These are phyloP conservation scores for Sherardia arvensis DNA, from an alignment of 257 asterid species.

Conservation along the genomic window DNA sequence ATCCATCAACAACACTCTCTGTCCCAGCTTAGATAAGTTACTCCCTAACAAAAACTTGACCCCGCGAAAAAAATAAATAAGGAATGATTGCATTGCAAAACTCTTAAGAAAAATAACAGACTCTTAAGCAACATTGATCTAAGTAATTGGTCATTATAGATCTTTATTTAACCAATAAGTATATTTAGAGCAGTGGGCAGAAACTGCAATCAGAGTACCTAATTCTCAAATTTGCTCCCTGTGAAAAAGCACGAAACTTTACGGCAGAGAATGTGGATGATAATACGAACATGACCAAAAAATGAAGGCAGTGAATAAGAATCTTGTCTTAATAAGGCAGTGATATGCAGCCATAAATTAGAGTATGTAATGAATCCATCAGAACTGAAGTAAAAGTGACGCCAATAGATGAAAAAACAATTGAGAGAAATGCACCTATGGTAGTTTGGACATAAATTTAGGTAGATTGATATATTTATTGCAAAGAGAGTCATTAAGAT, in stretches of 20 bases:
- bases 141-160: neutral
- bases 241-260: neutral
- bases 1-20: neutral
- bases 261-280: too few relatives aligned
- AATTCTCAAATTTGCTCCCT: neutral
- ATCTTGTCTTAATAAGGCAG: too few relatives aligned
- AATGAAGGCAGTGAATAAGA: neutral
- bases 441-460: too few relatives aligned
- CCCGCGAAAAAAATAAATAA: neutral
- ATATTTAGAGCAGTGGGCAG: neutral
- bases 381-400: neutral
- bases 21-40: neutral
- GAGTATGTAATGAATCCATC: neutral
- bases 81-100: neutral
- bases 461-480: too few relatives aligned
- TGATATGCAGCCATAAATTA: too few relatives aligned
- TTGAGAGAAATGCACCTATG: too few relatives aligned
- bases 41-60: neutral
- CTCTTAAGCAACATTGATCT: too few relatives aligned
- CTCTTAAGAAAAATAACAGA: neutral
- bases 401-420: too few relatives aligned
- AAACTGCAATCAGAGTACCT: neutral
- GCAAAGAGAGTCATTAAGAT: too few relatives aligned
- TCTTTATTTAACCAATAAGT: neutral
- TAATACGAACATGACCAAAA: neutral